A percentile compares a stretch with the other conserved stretches of the same genome.
Conservation (phyloP, 345 rosid genomes). For the Cardamine resedifolia region DNA sequence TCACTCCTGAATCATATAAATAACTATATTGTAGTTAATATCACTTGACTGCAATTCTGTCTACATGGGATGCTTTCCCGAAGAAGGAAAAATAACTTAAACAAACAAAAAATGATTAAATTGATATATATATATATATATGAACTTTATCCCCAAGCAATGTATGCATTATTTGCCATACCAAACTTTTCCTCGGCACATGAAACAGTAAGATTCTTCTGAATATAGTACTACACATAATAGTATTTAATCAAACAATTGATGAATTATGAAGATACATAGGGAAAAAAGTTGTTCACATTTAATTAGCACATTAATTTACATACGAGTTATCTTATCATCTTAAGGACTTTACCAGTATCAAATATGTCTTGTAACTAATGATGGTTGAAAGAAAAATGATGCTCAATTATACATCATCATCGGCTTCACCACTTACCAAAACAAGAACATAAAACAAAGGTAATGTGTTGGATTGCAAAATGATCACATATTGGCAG, state of each 20-base stretch:
- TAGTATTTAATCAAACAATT: conserved; percentile 1
- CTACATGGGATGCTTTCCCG: not conserved
- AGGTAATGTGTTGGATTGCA: not conserved
- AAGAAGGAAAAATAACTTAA: not conserved
- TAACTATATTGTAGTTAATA: not conserved
- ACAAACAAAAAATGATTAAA: not conserved
- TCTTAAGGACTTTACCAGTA: not conserved
- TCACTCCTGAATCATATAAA: not conserved
- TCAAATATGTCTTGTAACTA: not conserved
- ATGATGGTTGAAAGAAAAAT: not conserved
- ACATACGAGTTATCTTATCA: not conserved
- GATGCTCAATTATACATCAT: conserved; percentile 6
- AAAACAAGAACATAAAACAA: conserved; percentile 9
- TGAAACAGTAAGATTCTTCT: conserved; percentile 32
- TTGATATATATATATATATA: not conserved
- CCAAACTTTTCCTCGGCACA: conserved; percentile 41
- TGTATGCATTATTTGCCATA: conserved; percentile 30
- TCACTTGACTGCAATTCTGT: conserved; percentile 1
- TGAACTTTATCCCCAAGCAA: conserved; percentile 40
- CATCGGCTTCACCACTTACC: conserved; percentile 19
- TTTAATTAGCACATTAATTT: not conserved
- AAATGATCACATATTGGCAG: conserved; percentile 6
- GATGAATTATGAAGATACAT: conserved; percentile 6
- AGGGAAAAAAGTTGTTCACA: conserved; percentile 3
- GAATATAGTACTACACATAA: conserved; percentile 12